Evolutionary conservation across 768 basidiomycete species (phyloP), one percentile per base, ranked within the genome.

Genomic region (Lactarius trivialis): DNA sequence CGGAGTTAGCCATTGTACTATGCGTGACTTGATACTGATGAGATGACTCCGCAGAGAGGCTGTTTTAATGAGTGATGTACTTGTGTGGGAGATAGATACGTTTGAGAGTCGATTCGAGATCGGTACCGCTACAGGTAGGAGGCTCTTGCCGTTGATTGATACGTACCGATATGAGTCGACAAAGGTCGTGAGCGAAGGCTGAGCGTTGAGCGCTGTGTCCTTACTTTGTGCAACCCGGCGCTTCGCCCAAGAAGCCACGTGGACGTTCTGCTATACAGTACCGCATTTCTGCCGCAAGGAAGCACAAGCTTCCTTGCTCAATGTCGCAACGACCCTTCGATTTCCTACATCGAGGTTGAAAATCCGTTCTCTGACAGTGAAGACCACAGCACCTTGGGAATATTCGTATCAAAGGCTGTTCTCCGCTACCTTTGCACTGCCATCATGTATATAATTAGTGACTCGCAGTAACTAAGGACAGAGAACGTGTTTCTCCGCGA

Each of bases 381-480:
- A 48, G 24, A 48, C 14, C 45, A 48, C 45, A 48, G 45, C 45
- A 48, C 21, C 28, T 55, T 55, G 54, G 26, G 51, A 51, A 63
- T 54, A 37, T 48, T 54, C 28, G 43, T 32, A 32, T 30, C 28
- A n/a, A 49, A 28, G 62, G 63, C 63, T 64, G 63, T 64, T 60
- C 62, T 37, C 28, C 33, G 62, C 62, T 39, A 36, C 5, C 19
- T 60, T 28, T 41, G 41, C 63, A 64, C 63, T 4, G 63, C 63
- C 63, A 34, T 26, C 33, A 58, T 37, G 12, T 30, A 24, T 57
- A 26, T 32, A 37, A 41, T 51, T 12, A 52, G n/a, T 50, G 30
- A 52, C 30, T 21, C 36, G 32, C 17, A 26, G 28, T 55, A 36
- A 48, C 51, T 7, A 54, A 19, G 39, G 39, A 8, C 19, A 41